These are phyloP conservation scores for Xylariaceae sp. DNA, from an alignment of 2,329 filamentous ascomycete species.

Conservation along the genomic window DNA sequence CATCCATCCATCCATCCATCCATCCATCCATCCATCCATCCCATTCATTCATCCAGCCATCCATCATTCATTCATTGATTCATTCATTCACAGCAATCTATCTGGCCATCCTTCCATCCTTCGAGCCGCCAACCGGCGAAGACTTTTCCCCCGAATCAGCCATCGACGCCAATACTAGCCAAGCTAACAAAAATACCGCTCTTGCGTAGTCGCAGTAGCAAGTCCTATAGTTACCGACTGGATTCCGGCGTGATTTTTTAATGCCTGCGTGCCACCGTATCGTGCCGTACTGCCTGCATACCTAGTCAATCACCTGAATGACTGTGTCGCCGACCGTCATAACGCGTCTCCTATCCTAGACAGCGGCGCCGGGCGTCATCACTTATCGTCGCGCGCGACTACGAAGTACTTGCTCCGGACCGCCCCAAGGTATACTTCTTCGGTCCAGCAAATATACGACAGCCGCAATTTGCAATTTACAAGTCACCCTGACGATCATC, in stretches of 20 bases:
- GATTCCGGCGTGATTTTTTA: slow-evolving; percentile 12
- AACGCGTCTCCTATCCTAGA: slow-evolving; percentile 6
- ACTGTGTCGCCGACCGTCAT: slow-evolving; percentile 5
- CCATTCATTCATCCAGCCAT: not conserved
- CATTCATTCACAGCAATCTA: not conserved
- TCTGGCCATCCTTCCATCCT: not conserved
- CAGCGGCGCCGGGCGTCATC: slow-evolving; percentile 12
- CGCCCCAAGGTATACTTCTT: not conserved
- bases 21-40: not conserved
- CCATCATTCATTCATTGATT: slow-evolving; percentile 2
- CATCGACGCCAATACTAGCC: slow-evolving; percentile 1
- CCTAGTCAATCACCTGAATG: slow-evolving; percentile 12
- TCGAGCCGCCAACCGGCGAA: not conserved
- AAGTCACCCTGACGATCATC: slow-evolving; percentile 15
- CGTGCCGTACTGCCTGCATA: slow-evolving; percentile 7
- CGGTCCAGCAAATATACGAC: slow-evolving; percentile 9
- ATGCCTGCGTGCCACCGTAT: slow-evolving; percentile 4
- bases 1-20: no score
- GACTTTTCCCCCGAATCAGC: not conserved
- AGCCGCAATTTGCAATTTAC: slow-evolving; percentile 1
- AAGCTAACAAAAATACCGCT: slow-evolving; percentile 36
- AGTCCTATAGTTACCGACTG: slow-evolving; percentile 14
- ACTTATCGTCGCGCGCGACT: slow-evolving; percentile 4
- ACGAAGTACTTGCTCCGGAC: not conserved
- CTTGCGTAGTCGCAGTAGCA: slow-evolving; percentile 7